Base-by-base conservation (phyloP, 225 moss, liverwort and hornwort genomes). In the Climacium dendroides region DNA sequence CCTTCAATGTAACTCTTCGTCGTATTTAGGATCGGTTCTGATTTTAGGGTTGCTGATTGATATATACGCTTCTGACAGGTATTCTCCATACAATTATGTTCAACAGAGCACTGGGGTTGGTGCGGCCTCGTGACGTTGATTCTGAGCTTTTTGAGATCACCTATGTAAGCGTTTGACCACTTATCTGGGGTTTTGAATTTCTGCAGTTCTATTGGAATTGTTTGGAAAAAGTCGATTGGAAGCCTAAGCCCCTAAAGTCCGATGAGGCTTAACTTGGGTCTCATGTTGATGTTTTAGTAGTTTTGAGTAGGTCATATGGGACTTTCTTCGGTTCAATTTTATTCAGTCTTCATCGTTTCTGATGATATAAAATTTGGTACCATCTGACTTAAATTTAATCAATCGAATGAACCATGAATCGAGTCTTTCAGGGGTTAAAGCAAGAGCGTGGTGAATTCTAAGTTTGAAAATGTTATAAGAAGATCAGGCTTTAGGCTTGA, bases 91-190 rank as follows among this genome's bases (percentile, higher is more conserved):
- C 97, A 41, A 95, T 96, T 63, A 93, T 97, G 94, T 97, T 97
- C 88, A 97, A 96, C 88, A 90, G 97, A 90, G 97, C 96, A 64
- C 86, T 97, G 74, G 97, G 97, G 39, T 89, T 94, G 80, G 95
- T 97, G 32, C 96, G 97, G 47, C 96, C 96, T 61, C 93, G 92
- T 69, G 96, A 96, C 65, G 91, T 96, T 78, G 97, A 97, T 76
- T 96, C 94, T 24, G 97, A 94, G 83, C 94, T 97, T 78, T 96
- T 96, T 78, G 97, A 97, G 63, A 97, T 95, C 23, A 96, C 97
- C 45, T 97, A 97, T 83, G 97, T 96, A 83, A 83, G 91, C 84
- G 65, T 55, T 90, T 35, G 50, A 82, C 24, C 47, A 25, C 87
- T 54, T 20, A 26, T 84, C 30, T 74, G 54, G 82, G 85, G 85